Evolutionary conservation across 2,329 filamentous ascomycete species (phyloP).

Genomic region (Sporothrix sp.): DNA sequence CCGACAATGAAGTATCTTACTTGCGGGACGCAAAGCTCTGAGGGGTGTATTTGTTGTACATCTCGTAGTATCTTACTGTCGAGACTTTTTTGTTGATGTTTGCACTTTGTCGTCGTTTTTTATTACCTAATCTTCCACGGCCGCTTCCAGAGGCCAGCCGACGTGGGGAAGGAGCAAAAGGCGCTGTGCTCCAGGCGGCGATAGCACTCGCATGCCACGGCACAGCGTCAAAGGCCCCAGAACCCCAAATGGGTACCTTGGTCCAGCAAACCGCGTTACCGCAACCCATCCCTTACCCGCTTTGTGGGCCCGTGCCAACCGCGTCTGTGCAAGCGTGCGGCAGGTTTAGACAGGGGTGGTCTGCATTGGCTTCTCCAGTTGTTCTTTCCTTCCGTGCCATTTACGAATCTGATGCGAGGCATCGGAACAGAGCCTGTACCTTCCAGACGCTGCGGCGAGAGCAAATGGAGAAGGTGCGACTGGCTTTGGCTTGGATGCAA

Average conservation of each 20-base stretch:
- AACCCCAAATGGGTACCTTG: too few relatives aligned
- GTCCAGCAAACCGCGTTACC: not conserved
- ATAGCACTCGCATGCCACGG: not conserved
- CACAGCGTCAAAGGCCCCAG: not conserved
- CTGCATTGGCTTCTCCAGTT: conserved; percentile 8
- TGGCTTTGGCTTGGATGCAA: not conserved
- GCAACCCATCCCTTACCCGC: conserved; percentile 17
- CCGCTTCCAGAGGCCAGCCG: conserved; percentile 10
- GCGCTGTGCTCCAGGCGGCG: not conserved
- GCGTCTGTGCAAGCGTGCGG: conserved; percentile 20
- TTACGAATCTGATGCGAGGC: conserved; percentile 4
- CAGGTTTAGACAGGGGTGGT: conserved; percentile 17
- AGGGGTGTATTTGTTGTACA: too few relatives aligned
- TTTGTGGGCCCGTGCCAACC: conserved; percentile 20
- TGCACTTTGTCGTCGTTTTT: not conserved
- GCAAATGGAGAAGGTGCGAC: not conserved
- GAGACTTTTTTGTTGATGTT: conserved; percentile 5
- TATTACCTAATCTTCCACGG: not conserved
- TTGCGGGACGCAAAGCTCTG: too few relatives aligned
- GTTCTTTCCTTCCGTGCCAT: conserved; percentile 10
- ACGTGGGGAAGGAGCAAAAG: conserved; percentile 11
- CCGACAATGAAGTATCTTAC: too few relatives aligned
- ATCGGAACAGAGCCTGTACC: too few relatives aligned
- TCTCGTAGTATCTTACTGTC: not conserved
- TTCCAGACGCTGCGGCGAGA: too few relatives aligned